Evolutionary conservation across 2,329 filamentous ascomycete species (phyloP), one percentile per base, ranked within the genome.

Genomic region (Domatiomyces globalis): DNA sequence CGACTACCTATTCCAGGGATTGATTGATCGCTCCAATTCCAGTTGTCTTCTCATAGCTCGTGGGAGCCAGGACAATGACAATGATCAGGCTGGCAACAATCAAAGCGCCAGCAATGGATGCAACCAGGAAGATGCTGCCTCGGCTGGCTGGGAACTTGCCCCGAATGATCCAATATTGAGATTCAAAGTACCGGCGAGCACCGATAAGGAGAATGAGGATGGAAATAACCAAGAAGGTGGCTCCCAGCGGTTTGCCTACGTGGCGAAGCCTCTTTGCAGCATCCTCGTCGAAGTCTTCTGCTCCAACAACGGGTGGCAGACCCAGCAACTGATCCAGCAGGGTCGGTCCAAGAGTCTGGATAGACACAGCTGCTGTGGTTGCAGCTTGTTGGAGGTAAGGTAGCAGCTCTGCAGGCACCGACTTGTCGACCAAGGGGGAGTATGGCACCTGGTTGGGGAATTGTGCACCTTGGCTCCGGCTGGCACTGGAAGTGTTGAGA

Each of bases 151-250:
- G 80, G 51, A 83, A 83, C 62, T 82, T 82, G 49, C 80, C 80
- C 2, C 78, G 66, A 20, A 83, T 77, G 51, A 83, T 78, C 70
- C 81, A 83, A 62, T 83, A 78, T 65, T 83, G 80, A 43, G 75
- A 75, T 60, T 83, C 79, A 59, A 83, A 83, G 60, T 81, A 83
- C 44, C 80, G 71, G 61, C 82, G 79, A 58, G 82, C 81, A 2
- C 80, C 80, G 27, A 82, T 71, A 20, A 79, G 62, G 2, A 83
- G 69, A 46, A 83, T 75, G 5, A 83, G 56, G 43, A 83, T 78
- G 2, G 75, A 70, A 42, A 83, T 76, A 2, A 69, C 78, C 49
- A 83, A 71, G 56, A 83, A 83, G 1, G 80, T 83, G 0, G 79
- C 78, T 43, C 80, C 80, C n/a, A 80, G 67, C 0, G 77, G 77